phyloP scores from a whole-genome alignment of 805 yeast genomes.

The Kodamaea restingae region DNA sequence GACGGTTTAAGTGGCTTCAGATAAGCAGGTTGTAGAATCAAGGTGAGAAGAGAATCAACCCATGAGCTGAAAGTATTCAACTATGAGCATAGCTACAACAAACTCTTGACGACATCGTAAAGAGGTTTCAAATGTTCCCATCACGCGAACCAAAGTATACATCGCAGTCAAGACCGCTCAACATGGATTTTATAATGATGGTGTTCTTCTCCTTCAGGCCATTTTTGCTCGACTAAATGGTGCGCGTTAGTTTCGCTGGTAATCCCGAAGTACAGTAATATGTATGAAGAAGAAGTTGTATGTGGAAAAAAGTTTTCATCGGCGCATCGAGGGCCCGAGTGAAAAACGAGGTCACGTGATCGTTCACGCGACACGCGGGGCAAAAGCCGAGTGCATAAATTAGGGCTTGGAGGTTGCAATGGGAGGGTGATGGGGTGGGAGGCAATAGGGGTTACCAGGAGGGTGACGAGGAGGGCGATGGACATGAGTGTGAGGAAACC shows the following conservation, averaged over 20 bases:
- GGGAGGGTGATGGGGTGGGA: too few relatives aligned
- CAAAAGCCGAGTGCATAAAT: neutral
- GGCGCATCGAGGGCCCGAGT: neutral
- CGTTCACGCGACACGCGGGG: too few relatives aligned
- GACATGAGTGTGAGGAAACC: too few relatives aligned
- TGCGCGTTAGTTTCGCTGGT: constrained; percentile 43
- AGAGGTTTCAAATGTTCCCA: constrained; percentile 27
- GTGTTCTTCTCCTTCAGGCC: constrained; percentile 44
- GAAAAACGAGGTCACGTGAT: neutral
- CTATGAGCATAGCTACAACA: too few relatives aligned
- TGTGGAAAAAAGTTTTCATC: constrained; percentile 5
- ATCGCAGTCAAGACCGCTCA: constrained; percentile 6
- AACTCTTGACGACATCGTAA: too few relatives aligned
- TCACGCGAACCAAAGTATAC: constrained; percentile 40
- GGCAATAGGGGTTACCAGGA: too few relatives aligned
- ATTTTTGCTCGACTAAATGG: constrained; percentile 45
- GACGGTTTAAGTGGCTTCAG: too few relatives aligned
- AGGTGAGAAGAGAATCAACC: too few relatives aligned
- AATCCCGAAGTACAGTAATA: constrained; percentile 38
- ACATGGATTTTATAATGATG: constrained; percentile 36
- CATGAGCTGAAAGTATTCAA: too few relatives aligned
- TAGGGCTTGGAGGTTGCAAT: neutral
- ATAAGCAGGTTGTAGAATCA: too few relatives aligned
- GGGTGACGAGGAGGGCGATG: too few relatives aligned
- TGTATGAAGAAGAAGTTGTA: constrained; percentile 20